These are phyloP conservation scores for Zymoseptoria brevis DNA, from an alignment of 2,329 filamentous ascomycete genomes.

Conservation along the genomic window DNA sequence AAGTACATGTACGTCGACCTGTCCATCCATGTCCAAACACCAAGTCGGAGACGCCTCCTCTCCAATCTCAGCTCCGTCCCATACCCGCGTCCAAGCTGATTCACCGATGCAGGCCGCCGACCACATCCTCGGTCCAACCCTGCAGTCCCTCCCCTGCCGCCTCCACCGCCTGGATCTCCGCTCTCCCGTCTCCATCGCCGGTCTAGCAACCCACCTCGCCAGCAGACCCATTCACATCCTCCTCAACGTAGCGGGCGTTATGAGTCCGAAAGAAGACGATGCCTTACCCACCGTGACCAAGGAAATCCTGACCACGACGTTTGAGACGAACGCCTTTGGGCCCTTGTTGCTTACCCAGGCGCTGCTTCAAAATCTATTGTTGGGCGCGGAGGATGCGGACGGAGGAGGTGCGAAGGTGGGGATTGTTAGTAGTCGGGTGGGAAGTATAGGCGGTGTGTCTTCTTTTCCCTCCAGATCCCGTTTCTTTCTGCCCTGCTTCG, in stretches of 20 bases:
- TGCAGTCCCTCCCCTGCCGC: slow-evolving; percentile 28
- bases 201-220: slow-evolving; percentile 26
- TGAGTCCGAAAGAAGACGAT: slow-evolving; percentile 28
- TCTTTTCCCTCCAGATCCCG: too few relatives aligned
- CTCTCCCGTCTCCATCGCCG: slow-evolving; percentile 29
- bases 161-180: slow-evolving; percentile 29
- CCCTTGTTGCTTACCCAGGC: slow-evolving; percentile 40
- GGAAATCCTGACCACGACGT: slow-evolving; percentile 29
- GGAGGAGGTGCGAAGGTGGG: slow-evolving; percentile 28
- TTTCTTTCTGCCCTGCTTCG: too few relatives aligned
- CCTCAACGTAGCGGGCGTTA: slow-evolving; percentile 34
- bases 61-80: too few relatives aligned
- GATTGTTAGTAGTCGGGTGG: slow-evolving; percentile 38
- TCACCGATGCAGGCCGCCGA: slow-evolving; percentile 9
- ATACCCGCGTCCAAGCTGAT: too few relatives aligned
- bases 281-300: slow-evolving; percentile 26
- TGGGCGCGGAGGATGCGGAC: slow-evolving; percentile 7
- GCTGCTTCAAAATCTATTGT: slow-evolving; percentile 35
- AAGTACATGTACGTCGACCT: slow-evolving; percentile 14
- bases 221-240: slow-evolving; percentile 31
- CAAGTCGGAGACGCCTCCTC: too few relatives aligned
- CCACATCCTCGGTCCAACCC: slow-evolving; percentile 21
- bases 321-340: slow-evolving; percentile 40
- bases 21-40: neutral
- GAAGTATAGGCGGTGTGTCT: slow-evolving; percentile 29